Percentiles rank a stretch among this genome's conserved stretches.
Evolutionary conservation across 805 yeast genomes (phyloP).

Genomic region (Blastobotrys peoriensis): DNA sequence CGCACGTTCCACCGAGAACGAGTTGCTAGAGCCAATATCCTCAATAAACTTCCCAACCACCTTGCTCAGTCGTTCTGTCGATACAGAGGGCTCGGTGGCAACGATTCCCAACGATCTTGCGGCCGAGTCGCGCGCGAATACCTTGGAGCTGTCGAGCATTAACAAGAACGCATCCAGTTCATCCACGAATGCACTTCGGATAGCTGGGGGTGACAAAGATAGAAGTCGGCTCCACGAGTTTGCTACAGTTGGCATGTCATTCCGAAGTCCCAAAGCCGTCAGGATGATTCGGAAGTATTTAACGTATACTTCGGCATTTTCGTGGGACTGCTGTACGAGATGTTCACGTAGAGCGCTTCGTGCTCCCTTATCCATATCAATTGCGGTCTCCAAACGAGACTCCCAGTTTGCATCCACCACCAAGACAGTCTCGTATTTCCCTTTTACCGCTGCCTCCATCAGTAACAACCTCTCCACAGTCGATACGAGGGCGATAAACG

Average conservation of each 20-base stretch:
- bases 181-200: slow-evolving; percentile 5
- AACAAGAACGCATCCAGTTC: neutral
- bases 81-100: slow-evolving; percentile 8
- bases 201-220: slow-evolving; percentile 17
- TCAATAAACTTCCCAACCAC: slow-evolving; percentile 9
- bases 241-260: slow-evolving; percentile 6
- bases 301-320: neutral
- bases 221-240: slow-evolving; percentile 17
- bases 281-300: slow-evolving; percentile 6
- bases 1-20: slow-evolving; percentile 1
- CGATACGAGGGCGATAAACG: slow-evolving; percentile 35
- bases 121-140: slow-evolving; percentile 27
- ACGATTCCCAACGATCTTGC: slow-evolving; percentile 41
- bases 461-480: slow-evolving; percentile 57
- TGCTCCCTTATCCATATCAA: slow-evolving; percentile 55
- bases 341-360: slow-evolving; percentile 25
- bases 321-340: slow-evolving; percentile 13
- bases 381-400: slow-evolving; percentile 58
- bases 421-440: slow-evolving; percentile 44
- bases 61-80: neutral
- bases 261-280: neutral
- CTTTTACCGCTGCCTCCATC: slow-evolving; percentile 52
- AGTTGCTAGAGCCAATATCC: slow-evolving; percentile 2
- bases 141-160: slow-evolving; percentile 10
- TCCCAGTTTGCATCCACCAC: slow-evolving; percentile 72